Base-by-base conservation (phyloP, 2,329 filamentous ascomycete genomes). In the Hypoxylon sp. region DNA sequence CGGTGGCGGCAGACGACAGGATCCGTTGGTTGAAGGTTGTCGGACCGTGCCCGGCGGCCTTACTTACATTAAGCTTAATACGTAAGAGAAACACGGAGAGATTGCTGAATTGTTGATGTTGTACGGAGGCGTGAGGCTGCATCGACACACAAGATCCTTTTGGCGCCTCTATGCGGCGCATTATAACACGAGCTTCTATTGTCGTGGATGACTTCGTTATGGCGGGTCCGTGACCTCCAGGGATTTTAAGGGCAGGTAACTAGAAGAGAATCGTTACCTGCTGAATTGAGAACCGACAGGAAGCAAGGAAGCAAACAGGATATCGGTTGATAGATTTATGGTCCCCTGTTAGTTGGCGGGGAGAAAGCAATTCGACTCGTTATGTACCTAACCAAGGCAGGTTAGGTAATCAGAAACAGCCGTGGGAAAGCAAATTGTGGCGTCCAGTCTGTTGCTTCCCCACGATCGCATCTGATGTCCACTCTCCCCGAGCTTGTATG, bases 361-460 rank as follows among this genome's bases (percentile, higher is more conserved):
- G 11, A 32, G 31, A 32, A 32, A 32, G 31, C 7, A 11, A 42
- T 42, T 42, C 37, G 8, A 17, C 37, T 19, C 11, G 17, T 62
- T 27, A 27, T 27, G 24, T 27, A 27, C 24, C 24, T 27, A 27
- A 27, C 3, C 24, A 27, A 27, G 2, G 2, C 3, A 27, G 2
- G 24, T 27, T 27, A 27, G 24, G 24, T 27, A 58, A 27, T 37
- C 19, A 47, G 39, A 59, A 59, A 51, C 19, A 46, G 19, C 39
- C 32, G 29, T 39, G 31, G 24, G 19, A 39, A 37, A 44, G 39
- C 39, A 42, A 42, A n/a, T 42, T 57, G 52, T 65, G 64, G 64
- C 64, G 58, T 54, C 21, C 50, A 61, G 51, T 60, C 35, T 64
- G 51, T 60, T 59, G 42, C 53, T 68, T 70, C 68, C 63, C 68